These are phyloP conservation scores for Cladosporium cucumerinum DNA, from an alignment of 2,329 filamentous ascomycete species.

Conservation along the genomic window DNA sequence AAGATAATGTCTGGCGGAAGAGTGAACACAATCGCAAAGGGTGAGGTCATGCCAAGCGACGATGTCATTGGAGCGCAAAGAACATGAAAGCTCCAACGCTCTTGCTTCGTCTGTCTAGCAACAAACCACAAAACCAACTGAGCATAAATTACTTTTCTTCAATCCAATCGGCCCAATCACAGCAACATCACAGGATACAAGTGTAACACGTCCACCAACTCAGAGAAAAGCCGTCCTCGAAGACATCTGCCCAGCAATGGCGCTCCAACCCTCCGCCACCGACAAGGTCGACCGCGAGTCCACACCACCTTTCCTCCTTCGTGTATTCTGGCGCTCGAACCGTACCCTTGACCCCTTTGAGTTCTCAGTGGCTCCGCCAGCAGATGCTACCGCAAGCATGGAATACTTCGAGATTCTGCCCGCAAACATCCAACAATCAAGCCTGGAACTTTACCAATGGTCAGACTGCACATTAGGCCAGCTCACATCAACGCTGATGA, in stretches of 20 bases:
- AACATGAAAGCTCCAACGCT: conserved; percentile 8
- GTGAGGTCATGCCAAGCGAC: conserved; percentile 16
- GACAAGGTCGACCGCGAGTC: conserved; percentile 62
- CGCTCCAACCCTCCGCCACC: conserved; percentile 34
- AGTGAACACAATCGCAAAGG: background rate
- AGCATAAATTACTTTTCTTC: conserved; percentile 2
- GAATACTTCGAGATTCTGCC: conserved; percentile 54
- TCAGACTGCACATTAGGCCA: conserved; percentile 75
- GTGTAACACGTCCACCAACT: background rate
- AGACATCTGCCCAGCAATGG: conserved; percentile 24
- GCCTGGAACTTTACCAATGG: conserved; percentile 81
- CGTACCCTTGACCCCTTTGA: conserved; percentile 74
- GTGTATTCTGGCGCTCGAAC: conserved; percentile 75
- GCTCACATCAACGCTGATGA: conserved; percentile 72
- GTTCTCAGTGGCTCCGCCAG: conserved; percentile 54
- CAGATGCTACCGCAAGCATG: conserved; percentile 28
- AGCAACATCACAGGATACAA: background rate
- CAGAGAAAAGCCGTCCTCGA: background rate
- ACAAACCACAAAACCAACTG: background rate
- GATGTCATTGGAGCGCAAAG: conserved; percentile 17
- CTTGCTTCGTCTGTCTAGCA: background rate
- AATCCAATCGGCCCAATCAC: background rate
- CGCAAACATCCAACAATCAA: conserved; percentile 41
- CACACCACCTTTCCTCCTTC: conserved; percentile 77
- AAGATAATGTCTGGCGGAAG: background rate